Base-by-base conservation (phyloP, 306 rosid genomes). In the Phaseolus lunatus region DNA sequence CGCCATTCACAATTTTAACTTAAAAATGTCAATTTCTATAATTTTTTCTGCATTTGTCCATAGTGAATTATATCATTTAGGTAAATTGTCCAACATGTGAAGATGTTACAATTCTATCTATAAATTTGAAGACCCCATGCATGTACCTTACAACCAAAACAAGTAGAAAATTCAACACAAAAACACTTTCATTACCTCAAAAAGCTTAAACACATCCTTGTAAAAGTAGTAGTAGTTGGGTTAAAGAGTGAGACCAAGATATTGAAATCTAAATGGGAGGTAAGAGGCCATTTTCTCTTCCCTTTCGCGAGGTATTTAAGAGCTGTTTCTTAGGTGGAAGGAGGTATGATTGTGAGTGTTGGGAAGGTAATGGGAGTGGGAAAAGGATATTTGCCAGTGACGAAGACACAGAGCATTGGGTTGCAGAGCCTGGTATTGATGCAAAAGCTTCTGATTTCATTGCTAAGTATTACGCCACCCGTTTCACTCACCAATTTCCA, bases 361-460 rank as follows among this genome's bases (percentile, higher is more conserved):
- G 79, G 58, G 97, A 92, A 20, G 91, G 82, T 1, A 85, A 86
- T 45, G 86, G 58, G 0, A 82, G 81, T 67, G 87, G 57, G 9
- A 82, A 82, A 67, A 82, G 91, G 70, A 77, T 87, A 67, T 90
- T 85, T 80, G 76, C 88, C 5, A 90, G 97, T 9, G 95, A 92
- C 75, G 88, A 86, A 76, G 97, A 89, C 37, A 71, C 81, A 63
- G 81, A 84, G 0, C 77, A 73, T 7, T 91, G 94, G 92, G 67
- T 86, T 37, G 93, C 87, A 9, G 97, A 92, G 73, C 97, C 97
- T 41, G 93, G 92, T 26, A 92, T 92, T 67, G 97, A 92, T 68
- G 84, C 81, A 26, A 89, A 82, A 71, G 97, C 97, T 15, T 48
- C 91, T 29, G 94, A 72, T 54, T 89, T 89, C n/a, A n/a, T n/a